Percentiles rank a stretch among this genome's conserved stretches.
Evolutionary conservation across 2,329 filamentous ascomycete species (phyloP).

Genomic region (Drechslerella stenobrocha): DNA sequence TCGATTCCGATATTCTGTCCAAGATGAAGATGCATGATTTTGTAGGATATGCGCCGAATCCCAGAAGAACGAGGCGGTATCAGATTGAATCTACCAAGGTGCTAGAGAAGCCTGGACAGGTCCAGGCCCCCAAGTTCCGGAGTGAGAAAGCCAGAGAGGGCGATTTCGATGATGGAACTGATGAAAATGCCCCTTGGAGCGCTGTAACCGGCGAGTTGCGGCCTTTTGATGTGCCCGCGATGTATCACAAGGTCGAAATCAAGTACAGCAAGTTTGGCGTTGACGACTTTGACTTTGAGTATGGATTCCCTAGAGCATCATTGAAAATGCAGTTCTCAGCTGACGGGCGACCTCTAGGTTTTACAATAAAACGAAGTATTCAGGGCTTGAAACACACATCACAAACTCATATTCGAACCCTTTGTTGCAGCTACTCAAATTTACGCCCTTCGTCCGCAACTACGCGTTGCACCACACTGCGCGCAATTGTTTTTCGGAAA

Average conservation of each 20-base stretch:
- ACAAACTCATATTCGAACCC: conserved; percentile 95
- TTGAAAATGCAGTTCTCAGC: neutral
- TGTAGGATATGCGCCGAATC: conserved; percentile 79
- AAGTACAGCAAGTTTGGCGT: conserved; percentile 99
- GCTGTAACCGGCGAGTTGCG: conserved; percentile 63
- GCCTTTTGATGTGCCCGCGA: conserved; percentile 71
- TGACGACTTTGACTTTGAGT: conserved; percentile 98
- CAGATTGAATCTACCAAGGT: conserved; percentile 78
- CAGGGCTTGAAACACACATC: conserved; percentile 93
- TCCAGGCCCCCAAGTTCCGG: conserved; percentile 82
- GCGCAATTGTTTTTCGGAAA: conserved; percentile 76
- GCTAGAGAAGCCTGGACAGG: conserved; percentile 64
- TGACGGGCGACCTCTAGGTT: conserved; percentile 62
- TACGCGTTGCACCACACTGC: conserved; percentile 85
- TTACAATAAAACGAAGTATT: conserved; percentile 91
- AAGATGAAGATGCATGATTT: conserved; percentile 70
- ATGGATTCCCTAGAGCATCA: conserved; percentile 54
- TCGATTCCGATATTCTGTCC: conserved; percentile 71
- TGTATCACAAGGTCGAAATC: conserved; percentile 94
- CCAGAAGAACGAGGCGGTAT: conserved; percentile 73
- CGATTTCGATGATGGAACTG: conserved; percentile 39
- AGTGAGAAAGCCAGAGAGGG: conserved; percentile 83
- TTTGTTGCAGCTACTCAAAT: conserved; percentile 85
- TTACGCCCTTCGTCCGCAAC: conserved; percentile 85
- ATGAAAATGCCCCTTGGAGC: conserved; percentile 68